phyloP scores from a whole-genome alignment of 257 asterid genomes.

The Scutellaria galericulata region DNA sequence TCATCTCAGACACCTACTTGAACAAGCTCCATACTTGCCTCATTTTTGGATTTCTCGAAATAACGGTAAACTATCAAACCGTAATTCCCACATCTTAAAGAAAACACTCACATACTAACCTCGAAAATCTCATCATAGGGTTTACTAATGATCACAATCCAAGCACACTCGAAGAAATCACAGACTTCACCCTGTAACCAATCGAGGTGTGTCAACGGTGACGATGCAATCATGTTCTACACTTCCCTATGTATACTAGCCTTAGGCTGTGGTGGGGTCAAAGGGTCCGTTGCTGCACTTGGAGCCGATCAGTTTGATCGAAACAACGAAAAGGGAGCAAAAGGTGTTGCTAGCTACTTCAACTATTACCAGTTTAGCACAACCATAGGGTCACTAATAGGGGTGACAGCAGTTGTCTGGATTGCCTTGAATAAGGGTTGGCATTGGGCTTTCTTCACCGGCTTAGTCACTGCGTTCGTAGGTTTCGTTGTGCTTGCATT shows the following conservation, averaged over 20 bases:
- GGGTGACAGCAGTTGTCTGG: constrained; percentile 68
- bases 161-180: constrained; percentile 50
- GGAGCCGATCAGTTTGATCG: constrained; percentile 69
- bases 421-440: constrained; percentile 57
- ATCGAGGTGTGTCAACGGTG: constrained; percentile 44
- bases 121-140: constrained; percentile 38
- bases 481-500: constrained; percentile 52
- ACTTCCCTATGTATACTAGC: constrained; percentile 50
- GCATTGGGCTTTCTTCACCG: constrained; percentile 64
- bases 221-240: constrained; percentile 51
- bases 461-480: constrained; percentile 43
- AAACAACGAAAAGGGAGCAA: constrained; percentile 43
- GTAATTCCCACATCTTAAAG: neutral
- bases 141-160: constrained; percentile 52
- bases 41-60: constrained; percentile 53
- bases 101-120: too few species aligned
- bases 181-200: constrained; percentile 44
- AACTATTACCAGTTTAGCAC: constrained; percentile 56
- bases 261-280: constrained; percentile 61
- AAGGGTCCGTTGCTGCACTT: constrained; percentile 58
- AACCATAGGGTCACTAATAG: constrained; percentile 57
- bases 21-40: constrained; percentile 56
- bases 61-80: constrained; percentile 36
- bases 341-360: constrained; percentile 53
- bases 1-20: constrained; percentile 57